Percentiles rank a stretch among this genome's conserved stretches.
These are phyloP conservation scores for Monosporascus sp. DNA, from an alignment of 2,329 filamentous ascomycete genomes.

Conservation along the genomic window DNA sequence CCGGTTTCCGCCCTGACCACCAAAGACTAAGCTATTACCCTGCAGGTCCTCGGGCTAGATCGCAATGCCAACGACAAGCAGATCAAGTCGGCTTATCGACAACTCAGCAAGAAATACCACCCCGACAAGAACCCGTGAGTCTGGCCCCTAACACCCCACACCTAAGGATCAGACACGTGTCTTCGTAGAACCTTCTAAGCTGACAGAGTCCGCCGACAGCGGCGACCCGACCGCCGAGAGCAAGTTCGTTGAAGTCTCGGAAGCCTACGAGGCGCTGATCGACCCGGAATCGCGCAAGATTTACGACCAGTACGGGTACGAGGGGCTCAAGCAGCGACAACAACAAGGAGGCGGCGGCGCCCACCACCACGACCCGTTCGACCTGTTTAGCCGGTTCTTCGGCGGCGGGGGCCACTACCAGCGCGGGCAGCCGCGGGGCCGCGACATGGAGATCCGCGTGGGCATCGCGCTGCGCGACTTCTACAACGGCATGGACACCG, in stretches of 20 bases:
- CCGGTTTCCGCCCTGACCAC: neutral
- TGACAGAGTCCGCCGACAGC: slow-evolving; percentile 36
- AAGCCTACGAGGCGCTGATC: slow-evolving; percentile 90
- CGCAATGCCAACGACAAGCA: slow-evolving; percentile 78
- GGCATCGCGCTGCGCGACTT: slow-evolving; percentile 79
- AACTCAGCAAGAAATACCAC: slow-evolving; percentile 90
- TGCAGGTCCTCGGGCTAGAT: slow-evolving; percentile 71
- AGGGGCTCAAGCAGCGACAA: slow-evolving; percentile 79
- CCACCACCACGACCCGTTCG: slow-evolving; percentile 78
- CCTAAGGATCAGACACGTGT: no score
- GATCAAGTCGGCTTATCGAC: slow-evolving; percentile 89
- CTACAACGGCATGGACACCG: slow-evolving; percentile 81
- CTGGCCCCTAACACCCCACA: neutral
- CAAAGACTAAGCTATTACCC: slow-evolving; percentile 4
- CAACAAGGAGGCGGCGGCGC: slow-evolving; percentile 60
- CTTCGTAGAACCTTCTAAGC: neutral
- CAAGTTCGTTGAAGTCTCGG: slow-evolving; percentile 90
- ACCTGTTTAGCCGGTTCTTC: slow-evolving; percentile 95
- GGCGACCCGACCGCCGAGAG: slow-evolving; percentile 74
- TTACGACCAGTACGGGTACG: slow-evolving; percentile 92
- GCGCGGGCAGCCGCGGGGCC: slow-evolving; percentile 70
- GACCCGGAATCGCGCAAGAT: slow-evolving; percentile 75
- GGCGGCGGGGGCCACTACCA: slow-evolving; percentile 82
- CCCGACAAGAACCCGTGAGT: slow-evolving; percentile 96
- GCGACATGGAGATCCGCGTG: slow-evolving; percentile 83